Base-by-base conservation (phyloP, 495 filamentous ascomycete genomes). In the Aspergillus taichungensis region DNA sequence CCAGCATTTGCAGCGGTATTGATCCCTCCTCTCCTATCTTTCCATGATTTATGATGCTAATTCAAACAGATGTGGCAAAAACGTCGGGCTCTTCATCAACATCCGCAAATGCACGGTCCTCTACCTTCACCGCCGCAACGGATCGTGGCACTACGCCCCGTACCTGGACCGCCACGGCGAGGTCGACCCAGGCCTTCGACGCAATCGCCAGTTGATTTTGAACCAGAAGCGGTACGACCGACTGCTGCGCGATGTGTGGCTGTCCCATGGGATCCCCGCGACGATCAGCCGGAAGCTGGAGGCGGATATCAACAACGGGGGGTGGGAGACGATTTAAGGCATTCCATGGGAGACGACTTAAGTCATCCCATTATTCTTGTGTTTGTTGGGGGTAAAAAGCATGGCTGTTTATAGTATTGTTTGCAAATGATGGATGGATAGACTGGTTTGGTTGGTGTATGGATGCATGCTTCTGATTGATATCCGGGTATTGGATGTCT, bases 101-200 rank as follows among this genome's bases (percentile, higher is more conserved):
- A 92, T 99, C 56, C 81, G 89, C 42, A 95, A 95, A 69, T 95
- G 94, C 67, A 84, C 77, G 37, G 80, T 95, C 30, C 76, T 94
- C 42, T 95, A 91, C 64, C 66, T 94, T 40, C 83, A 94, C 65
- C 77, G 82, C 51, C 64, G 69, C n/a, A 81, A 84, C 41, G 92
- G 89, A 35, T 88, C 84, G 35, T 98, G 84, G 71, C 82, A 80
- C 54, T 75, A 78, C 33, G 91, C 92, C 6, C 92, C 92, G 8
- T 98, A 96, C 63, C 82, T 96, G 39, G 94, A 97, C 68, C 83
- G 82, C 57, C 90, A 95, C 64, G 94, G 92, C 48, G 92, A 98
- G 70, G 83, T 85, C 1, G 92, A 98, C 67, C 76, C 83, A 12
- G 87, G 87, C 13, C 72, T 98, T 11, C 76, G 89, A 50, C 84